phyloP scores from a whole-genome alignment of 768 basidiomycete species.

The Rhodotorula toruloides region DNA sequence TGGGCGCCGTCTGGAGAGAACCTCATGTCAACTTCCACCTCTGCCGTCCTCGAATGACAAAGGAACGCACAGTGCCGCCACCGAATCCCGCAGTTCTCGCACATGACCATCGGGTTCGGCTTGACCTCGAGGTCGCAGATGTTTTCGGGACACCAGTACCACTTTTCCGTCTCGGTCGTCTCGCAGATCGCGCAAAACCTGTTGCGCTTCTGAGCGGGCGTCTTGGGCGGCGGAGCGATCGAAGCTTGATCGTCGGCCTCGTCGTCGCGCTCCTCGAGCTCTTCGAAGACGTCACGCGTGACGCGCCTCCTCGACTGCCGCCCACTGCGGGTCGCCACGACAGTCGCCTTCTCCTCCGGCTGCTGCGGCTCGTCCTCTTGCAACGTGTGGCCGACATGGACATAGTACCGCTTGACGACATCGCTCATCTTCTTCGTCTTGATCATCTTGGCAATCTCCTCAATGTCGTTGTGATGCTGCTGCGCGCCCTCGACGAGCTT shows the following conservation, averaged over 20 bases:
- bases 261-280: constrained; percentile 1
- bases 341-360: constrained; percentile 31
- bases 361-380: constrained; percentile 38
- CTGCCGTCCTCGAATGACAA: no score
- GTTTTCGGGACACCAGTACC: constrained; percentile 40
- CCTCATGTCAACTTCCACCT: no score
- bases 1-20: constrained; percentile 29
- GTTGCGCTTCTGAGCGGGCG: constrained; percentile 10
- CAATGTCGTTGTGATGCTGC: constrained; percentile 41
- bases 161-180: constrained; percentile 13
- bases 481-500: constrained; percentile 27
- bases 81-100: constrained; percentile 37
- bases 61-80: constrained; percentile 42
- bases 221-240: constrained; percentile 22
- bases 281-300: constrained; percentile 8
- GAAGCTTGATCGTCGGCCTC: constrained; percentile 30
- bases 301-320: constrained; percentile 12
- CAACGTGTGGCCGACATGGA: constrained; percentile 29
- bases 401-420: constrained; percentile 41
- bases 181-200: constrained; percentile 40
- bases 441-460: constrained; percentile 27
- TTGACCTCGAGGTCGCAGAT: constrained; percentile 28
- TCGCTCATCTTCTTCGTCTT: constrained; percentile 36
- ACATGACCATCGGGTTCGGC: constrained; percentile 32
- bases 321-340: constrained; percentile 23